Evolutionary conservation across 306 rosid species (phyloP).

Genomic region (Hippophae rhamnoides): DNA sequence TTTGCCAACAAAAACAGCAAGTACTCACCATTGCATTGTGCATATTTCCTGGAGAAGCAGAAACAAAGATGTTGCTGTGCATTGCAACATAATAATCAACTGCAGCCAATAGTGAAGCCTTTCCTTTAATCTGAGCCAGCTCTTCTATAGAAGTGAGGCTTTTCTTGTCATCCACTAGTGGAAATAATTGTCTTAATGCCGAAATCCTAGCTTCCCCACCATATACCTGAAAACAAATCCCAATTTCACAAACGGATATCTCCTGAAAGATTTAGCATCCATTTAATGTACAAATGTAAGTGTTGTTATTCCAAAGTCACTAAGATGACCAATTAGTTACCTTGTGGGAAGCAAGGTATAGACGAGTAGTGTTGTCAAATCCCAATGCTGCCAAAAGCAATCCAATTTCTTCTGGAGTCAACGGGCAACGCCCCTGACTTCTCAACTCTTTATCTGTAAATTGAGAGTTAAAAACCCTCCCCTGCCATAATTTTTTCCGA

Average conservation of each 20-base stretch:
- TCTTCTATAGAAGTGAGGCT: conserved; percentile 71
- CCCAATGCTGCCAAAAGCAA: conserved; percentile 86
- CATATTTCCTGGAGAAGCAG: conserved; percentile 99
- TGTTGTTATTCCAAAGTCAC: conserved; percentile 3
- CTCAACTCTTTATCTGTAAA: conserved; percentile 93
- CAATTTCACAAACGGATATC: conserved; percentile 1
- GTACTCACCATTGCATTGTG: conserved; percentile 93
- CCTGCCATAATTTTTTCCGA: conserved; percentile 89
- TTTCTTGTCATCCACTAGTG: conserved; percentile 87
- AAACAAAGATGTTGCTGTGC: conserved; percentile 86
- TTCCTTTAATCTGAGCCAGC: conserved; percentile 67
- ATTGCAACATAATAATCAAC: conserved; percentile 81
- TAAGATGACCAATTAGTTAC: conserved; percentile 23
- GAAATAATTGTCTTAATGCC: conserved; percentile 59
- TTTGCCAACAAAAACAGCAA: background rate
- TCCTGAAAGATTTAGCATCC: too few species aligned
- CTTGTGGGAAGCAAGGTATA: conserved; percentile 99
- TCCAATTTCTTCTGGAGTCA: conserved; percentile 97
- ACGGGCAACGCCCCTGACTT: conserved; percentile 92
- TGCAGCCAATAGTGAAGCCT: conserved; percentile 93
- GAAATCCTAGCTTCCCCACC: conserved; percentile 94
- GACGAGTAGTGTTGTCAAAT: conserved; percentile 79
- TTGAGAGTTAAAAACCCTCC: conserved; percentile 94
- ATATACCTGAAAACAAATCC: conserved; percentile 51
- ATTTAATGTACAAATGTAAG: background rate